Evolutionary conservation across 345 rosid species (phyloP).

Genomic region (Gossypium raimondii): DNA sequence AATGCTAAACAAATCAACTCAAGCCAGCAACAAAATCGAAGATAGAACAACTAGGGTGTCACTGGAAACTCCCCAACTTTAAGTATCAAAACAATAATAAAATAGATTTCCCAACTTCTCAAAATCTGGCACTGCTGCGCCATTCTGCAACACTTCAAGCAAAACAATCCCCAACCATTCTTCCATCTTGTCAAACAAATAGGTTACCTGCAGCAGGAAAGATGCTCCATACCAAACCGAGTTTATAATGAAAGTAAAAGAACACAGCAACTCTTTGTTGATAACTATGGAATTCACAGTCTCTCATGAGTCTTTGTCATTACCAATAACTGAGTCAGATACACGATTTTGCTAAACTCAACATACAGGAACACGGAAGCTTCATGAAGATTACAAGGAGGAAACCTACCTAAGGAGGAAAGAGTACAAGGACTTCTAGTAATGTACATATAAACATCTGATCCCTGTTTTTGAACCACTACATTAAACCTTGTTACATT

Average conservation of each 20-base stretch:
- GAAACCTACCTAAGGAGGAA: neutral
- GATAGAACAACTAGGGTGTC: too few relatives aligned
- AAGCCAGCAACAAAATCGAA: too few relatives aligned
- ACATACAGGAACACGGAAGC: slow-evolving; percentile 7
- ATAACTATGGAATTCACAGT: neutral
- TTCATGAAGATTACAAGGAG: too few relatives aligned
- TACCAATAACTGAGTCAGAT: neutral
- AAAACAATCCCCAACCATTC: neutral
- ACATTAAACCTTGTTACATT: neutral
- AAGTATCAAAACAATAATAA: too few relatives aligned
- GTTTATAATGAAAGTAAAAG: neutral
- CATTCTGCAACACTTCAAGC: too few relatives aligned
- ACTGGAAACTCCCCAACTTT: too few relatives aligned
- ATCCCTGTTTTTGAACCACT: neutral
- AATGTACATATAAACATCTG: slow-evolving; percentile 24
- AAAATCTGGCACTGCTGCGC: too few relatives aligned
- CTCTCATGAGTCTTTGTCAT: neutral
- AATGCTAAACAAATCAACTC: too few relatives aligned
- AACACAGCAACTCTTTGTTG: neutral
- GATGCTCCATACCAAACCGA: neutral
- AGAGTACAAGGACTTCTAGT: neutral
- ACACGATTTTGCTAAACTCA: neutral
- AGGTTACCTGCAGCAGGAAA: neutral
- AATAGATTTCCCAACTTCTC: too few relatives aligned
- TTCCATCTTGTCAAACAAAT: neutral